phyloP scores from a whole-genome alignment of 192 early-diverging fungal species.

The Spizellomyces sp. region DNA sequence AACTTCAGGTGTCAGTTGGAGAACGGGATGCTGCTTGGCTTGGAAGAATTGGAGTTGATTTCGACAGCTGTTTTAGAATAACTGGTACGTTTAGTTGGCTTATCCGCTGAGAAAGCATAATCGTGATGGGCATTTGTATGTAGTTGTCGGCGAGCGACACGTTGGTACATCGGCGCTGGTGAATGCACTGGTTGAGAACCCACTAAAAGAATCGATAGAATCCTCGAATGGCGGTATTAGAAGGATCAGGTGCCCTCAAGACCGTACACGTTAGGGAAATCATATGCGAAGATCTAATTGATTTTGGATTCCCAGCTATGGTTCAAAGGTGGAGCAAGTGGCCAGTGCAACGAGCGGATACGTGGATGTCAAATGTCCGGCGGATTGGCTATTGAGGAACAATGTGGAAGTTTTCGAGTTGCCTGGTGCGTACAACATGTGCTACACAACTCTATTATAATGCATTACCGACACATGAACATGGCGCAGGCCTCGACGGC shows the following conservation, averaged over 20 bases:
- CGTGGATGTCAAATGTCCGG: background rate
- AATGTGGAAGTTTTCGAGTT: conserved; percentile 6
- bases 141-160: conserved; percentile 38
- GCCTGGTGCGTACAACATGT: conserved; percentile 1
- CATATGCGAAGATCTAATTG: background rate
- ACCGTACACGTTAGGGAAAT: background rate
- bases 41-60: too few relatives aligned
- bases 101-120: too few relatives aligned
- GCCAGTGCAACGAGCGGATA: background rate
- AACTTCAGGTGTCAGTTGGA: too few relatives aligned
- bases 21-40: too few relatives aligned
- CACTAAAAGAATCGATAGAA: background rate
- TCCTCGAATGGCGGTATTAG: too few relatives aligned
- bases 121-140: too few relatives aligned
- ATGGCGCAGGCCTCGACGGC: background rate
- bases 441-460: background rate
- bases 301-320: conserved; percentile 5
- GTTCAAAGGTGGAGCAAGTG: background rate
- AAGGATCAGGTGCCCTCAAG: too few relatives aligned
- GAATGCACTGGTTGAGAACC: conserved; percentile 36
- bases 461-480: background rate
- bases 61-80: too few relatives aligned
- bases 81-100: too few relatives aligned
- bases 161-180: conserved; percentile 26
- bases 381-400: conserved; percentile 12